A percentile compares a stretch with the other conserved stretches of the same genome.
Conservation (phyloP, 331 rosid species). For the Quercus phellos region DNA sequence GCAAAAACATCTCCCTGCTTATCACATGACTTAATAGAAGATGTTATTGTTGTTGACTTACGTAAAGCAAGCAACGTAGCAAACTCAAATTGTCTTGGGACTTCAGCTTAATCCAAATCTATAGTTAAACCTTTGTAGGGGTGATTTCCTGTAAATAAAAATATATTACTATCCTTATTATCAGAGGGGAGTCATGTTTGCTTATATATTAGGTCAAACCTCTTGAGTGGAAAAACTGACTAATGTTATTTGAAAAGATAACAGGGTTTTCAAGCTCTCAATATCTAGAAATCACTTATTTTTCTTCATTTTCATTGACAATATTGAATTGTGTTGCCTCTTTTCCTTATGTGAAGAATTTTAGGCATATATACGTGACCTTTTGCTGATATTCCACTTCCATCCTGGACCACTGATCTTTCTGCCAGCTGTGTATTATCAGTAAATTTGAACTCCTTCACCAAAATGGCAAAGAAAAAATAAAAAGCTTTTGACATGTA, state of each 20-base stretch:
- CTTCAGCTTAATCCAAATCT: no score
- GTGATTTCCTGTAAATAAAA: no score
- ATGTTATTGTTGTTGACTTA: neutral
- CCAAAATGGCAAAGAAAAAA: neutral
- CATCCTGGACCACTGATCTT: neutral
- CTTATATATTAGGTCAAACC: neutral
- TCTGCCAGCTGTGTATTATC: neutral
- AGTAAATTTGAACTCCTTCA: neutral
- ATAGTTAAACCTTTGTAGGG: no score
- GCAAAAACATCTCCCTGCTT: neutral
- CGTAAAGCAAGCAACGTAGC: no score
- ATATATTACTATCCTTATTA: no score
- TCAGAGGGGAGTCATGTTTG: no score
- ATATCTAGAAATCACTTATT: neutral
- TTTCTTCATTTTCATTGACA: neutral
- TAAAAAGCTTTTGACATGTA: neutral
- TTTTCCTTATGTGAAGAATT: neutral
- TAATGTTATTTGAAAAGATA: neutral
- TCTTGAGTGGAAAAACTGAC: neutral
- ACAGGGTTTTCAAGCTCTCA: neutral
- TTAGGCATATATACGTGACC: neutral
- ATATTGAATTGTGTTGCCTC: neutral
- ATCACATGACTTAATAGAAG: neutral
- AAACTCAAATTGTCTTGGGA: no score
- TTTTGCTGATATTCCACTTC: neutral